A percentile compares a stretch with the other conserved stretches of the same genome.
These are phyloP conservation scores for Penicillium salamii DNA, from an alignment of 495 filamentous ascomycete species.

Conservation along the genomic window DNA sequence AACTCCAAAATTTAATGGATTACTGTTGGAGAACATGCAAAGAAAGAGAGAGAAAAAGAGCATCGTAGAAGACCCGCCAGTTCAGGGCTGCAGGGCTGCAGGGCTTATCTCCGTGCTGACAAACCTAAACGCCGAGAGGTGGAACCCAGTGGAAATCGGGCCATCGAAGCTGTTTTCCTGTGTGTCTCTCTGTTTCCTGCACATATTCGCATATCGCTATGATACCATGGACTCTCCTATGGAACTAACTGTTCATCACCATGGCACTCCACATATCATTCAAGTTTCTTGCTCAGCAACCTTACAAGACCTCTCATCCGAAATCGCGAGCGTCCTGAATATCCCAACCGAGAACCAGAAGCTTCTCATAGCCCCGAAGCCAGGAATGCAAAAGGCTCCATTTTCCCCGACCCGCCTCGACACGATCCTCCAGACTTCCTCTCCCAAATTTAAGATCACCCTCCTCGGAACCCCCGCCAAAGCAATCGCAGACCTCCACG, in stretches of 20 bases:
- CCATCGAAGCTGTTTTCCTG: not conserved
- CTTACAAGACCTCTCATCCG: constrained; percentile 61
- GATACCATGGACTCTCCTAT: constrained; percentile 20
- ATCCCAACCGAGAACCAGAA: constrained; percentile 73
- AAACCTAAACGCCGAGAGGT: constrained; percentile 31
- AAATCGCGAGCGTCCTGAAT: constrained; percentile 52
- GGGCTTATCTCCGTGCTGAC: constrained; percentile 31
- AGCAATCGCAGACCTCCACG: constrained; percentile 39
- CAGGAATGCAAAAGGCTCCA: constrained; percentile 64
- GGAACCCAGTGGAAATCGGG: constrained; percentile 25
- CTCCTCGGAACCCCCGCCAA: constrained; percentile 36
- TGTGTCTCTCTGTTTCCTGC: not conserved
- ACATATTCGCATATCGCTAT: not conserved
- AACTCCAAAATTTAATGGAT: too few species aligned
- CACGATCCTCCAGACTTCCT: constrained; percentile 44
- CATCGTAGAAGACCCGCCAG: too few species aligned
- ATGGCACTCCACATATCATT: constrained; percentile 69
- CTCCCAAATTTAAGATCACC: constrained; percentile 42
- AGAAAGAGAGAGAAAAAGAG: too few species aligned
- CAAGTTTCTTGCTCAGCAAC: constrained; percentile 67
- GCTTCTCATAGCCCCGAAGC: constrained; percentile 66
- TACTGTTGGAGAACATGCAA: too few species aligned
- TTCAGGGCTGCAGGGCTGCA: too few species aligned
- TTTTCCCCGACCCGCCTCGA: constrained; percentile 44
- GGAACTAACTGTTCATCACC: constrained; percentile 55